Percentiles rank a stretch among this genome's conserved stretches.
Conservation (phyloP, 805 yeast species). For the Candida oleophila region DNA sequence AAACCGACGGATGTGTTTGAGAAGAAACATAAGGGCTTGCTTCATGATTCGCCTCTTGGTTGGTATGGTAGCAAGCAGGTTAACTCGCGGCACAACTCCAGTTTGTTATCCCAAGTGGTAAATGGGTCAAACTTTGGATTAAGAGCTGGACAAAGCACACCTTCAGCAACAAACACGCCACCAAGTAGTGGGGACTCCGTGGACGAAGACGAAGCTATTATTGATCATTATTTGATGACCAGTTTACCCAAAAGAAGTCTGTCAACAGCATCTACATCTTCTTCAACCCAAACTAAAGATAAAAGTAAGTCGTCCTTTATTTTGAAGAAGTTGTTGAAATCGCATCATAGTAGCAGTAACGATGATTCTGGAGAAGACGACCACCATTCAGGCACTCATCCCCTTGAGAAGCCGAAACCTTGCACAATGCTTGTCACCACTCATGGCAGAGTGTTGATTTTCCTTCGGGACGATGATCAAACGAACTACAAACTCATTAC, state of each 20-base stretch:
- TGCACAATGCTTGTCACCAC: slow-evolving; percentile 60
- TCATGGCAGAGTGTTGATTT: slow-evolving; percentile 60
- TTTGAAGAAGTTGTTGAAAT: slow-evolving; percentile 16
- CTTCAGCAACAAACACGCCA: slow-evolving; percentile 1
- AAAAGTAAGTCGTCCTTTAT: slow-evolving; percentile 11
- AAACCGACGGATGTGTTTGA: slow-evolving; percentile 52
- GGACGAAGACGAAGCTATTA: slow-evolving; percentile 63
- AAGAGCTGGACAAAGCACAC: slow-evolving; percentile 11
- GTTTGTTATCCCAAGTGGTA: slow-evolving; percentile 38
- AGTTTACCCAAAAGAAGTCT: not conserved
- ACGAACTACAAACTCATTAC: slow-evolving; percentile 46
- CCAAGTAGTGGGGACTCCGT: slow-evolving; percentile 36
- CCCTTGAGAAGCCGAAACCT: slow-evolving; percentile 38
- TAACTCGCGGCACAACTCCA: slow-evolving; percentile 18
- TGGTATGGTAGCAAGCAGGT: slow-evolving; percentile 19
- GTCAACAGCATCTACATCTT: not conserved
- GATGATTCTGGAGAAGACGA: slow-evolving; percentile 7
- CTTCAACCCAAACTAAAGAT: not conserved
- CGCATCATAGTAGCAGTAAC: slow-evolving; percentile 7
- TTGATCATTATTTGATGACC: slow-evolving; percentile 44
- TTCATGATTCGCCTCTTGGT: slow-evolving; percentile 61
- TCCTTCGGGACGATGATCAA: slow-evolving; percentile 42
- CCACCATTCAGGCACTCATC: slow-evolving; percentile 12
- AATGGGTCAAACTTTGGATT: slow-evolving; percentile 30
- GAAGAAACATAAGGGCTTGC: slow-evolving; percentile 52